Conservation (phyloP, 352 stramenopile species). For the Globisporangium irregulare region DNA sequence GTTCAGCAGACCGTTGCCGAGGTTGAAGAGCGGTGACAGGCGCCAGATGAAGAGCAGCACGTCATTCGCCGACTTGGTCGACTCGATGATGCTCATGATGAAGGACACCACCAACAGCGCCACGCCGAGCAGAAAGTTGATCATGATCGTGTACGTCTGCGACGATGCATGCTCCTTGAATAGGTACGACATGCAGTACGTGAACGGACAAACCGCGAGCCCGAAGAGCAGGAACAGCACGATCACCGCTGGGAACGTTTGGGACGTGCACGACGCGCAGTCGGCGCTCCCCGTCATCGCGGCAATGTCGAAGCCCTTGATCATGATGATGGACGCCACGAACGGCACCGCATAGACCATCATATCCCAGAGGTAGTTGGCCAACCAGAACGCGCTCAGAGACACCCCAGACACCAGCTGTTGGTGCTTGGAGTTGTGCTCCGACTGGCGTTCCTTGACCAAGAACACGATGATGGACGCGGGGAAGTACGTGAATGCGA, state of each 20-base stretch:
- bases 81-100: constrained; percentile 25
- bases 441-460: constrained; percentile 90
- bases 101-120: constrained; percentile 55
- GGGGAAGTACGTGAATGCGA: constrained; percentile 90
- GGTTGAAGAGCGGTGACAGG: constrained; percentile 49
- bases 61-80: constrained; percentile 25
- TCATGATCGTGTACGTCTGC: constrained; percentile 41
- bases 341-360: constrained; percentile 83
- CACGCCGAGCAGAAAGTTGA: constrained; percentile 62
- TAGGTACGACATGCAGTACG: constrained; percentile 56
- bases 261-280: constrained; percentile 19
- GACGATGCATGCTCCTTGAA: constrained; percentile 48
- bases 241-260: constrained; percentile 34
- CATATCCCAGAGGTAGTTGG: constrained; percentile 92
- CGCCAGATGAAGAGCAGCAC: constrained; percentile 50
- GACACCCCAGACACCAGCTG: constrained; percentile 93
- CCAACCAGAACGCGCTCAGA: constrained; percentile 93
- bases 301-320: constrained; percentile 30
- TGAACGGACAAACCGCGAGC: constrained; percentile 54
- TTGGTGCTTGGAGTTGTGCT: constrained; percentile 94
- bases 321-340: constrained; percentile 33
- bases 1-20: constrained; percentile 52
- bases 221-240: constrained; percentile 62
- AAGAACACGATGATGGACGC: constrained; percentile 92
- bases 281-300: constrained; percentile 25